phyloP scores from a whole-genome alignment of 2,329 filamentous ascomycete genomes.

The Cryphonectria radicalis region DNA sequence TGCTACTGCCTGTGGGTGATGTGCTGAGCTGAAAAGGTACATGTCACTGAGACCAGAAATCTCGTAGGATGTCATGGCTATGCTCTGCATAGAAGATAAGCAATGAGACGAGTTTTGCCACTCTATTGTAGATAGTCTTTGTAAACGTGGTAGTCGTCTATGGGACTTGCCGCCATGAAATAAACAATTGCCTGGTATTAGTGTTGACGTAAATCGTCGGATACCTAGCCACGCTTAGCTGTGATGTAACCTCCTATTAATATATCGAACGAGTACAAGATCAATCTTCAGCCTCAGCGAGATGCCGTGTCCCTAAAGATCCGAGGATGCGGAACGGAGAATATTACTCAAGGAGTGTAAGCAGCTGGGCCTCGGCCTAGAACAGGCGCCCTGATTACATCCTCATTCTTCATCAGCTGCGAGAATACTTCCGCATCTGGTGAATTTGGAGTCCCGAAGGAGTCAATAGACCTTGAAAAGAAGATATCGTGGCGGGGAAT shows the following conservation, averaged over 20 bases:
- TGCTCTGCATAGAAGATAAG: background rate
- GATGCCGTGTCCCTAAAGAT: background rate
- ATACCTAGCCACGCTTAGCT: background rate
- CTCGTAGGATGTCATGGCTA: background rate
- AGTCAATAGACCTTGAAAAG: background rate
- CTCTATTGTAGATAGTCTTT: background rate
- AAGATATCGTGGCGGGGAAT: constrained; percentile 9
- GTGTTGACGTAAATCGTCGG: background rate
- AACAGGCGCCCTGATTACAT: background rate
- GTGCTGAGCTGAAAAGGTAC: background rate
- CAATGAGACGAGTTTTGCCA: background rate
- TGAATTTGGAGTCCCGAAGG: background rate
- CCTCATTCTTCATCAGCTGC: background rate
- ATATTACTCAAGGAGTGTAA: background rate
- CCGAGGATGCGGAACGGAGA: background rate
- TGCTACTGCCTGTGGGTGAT: background rate
- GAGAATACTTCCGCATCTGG: background rate
- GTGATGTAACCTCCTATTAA: background rate
- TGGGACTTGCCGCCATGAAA: background rate
- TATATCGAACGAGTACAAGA: background rate
- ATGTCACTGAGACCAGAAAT: background rate
- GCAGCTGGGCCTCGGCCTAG: background rate
- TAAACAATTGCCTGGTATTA: background rate
- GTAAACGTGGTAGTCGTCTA: background rate
- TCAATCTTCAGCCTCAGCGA: background rate